Conservation (phyloP, 805 yeast species). For the Myxozyma sirexii region DNA sequence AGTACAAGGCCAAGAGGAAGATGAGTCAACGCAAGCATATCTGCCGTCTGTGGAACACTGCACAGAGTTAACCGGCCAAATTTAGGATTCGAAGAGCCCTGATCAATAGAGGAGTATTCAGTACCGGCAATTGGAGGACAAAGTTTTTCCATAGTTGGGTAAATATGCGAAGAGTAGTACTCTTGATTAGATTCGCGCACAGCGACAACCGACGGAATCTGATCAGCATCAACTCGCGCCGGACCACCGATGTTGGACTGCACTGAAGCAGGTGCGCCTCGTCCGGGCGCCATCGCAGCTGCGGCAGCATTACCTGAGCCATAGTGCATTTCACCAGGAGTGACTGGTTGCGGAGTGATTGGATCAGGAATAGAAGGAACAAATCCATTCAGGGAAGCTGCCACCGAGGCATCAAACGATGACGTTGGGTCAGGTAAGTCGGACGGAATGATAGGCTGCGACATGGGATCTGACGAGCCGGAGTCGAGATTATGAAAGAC, state of each 20-base stretch:
- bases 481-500: constrained; percentile 26
- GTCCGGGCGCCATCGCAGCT: constrained; percentile 15
- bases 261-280: background rate
- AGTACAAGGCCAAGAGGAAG: constrained; percentile 81
- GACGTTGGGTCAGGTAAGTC: constrained; percentile 18
- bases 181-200: constrained; percentile 42
- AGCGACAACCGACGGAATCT: constrained; percentile 46
- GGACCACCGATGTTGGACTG: constrained; percentile 1
- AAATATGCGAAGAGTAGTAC: constrained; percentile 49
- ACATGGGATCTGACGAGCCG: constrained; percentile 13
- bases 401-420: constrained; percentile 15
- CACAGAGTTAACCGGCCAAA: constrained; percentile 79
- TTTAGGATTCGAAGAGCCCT: constrained; percentile 82
- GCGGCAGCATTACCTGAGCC: constrained; percentile 16
- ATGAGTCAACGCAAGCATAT: constrained; percentile 65
- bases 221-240: constrained; percentile 32
- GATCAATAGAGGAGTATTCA: constrained; percentile 70
- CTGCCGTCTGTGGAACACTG: constrained; percentile 75
- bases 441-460: constrained; percentile 24
- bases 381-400: constrained; percentile 11
- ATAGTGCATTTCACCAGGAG: constrained; percentile 10
- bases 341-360: background rate
- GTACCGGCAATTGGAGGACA: constrained; percentile 84
- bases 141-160: constrained; percentile 73
- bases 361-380: constrained; percentile 8